Conservation (phyloP, 441 rosid genomes). For the Dalechampia spathulata region DNA sequence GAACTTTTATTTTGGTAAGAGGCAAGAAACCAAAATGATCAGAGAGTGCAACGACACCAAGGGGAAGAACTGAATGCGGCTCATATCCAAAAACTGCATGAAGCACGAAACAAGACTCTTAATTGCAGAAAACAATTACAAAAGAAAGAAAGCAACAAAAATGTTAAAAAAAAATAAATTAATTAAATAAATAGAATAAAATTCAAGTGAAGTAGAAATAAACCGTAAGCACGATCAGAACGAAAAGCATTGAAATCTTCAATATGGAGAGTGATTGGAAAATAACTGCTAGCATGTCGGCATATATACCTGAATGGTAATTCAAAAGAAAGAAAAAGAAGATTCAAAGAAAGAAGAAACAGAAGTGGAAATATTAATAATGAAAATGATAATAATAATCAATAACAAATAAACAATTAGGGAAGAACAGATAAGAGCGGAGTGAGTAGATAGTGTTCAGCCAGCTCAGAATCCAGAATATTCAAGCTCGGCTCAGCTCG, state of each 20-base stretch:
- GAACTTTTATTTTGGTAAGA: slow-evolving; percentile 70
- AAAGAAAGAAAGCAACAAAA: slow-evolving; percentile 11
- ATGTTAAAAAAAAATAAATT: too few species aligned
- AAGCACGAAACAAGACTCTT: background rate
- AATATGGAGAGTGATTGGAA: slow-evolving; percentile 68
- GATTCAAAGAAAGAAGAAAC: background rate
- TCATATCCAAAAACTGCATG: slow-evolving; percentile 83
- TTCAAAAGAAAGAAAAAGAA: too few species aligned
- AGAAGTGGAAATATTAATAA: background rate
- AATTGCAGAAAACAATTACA: background rate
- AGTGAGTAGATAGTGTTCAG: too few species aligned
- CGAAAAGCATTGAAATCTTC: slow-evolving; percentile 65
- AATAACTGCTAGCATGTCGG: slow-evolving; percentile 53
- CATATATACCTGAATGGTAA: slow-evolving; percentile 52
- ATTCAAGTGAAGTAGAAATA: too few species aligned
- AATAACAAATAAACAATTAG: too few species aligned
- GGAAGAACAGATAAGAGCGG: too few species aligned
- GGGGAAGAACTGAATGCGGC: slow-evolving; percentile 87
- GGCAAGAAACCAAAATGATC: slow-evolving; percentile 79
- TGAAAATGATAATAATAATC: too few species aligned
- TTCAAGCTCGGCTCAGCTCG: too few species aligned
- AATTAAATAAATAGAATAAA: too few species aligned
- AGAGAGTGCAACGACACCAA: slow-evolving; percentile 66
- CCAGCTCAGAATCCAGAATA: too few species aligned
- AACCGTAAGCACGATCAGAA: slow-evolving; percentile 68